Percentiles rank a stretch among this genome's conserved stretches.
Evolutionary conservation across 164 flowering plant genomes (phyloP).

Genomic region (Magnolia changhungtana): DNA sequence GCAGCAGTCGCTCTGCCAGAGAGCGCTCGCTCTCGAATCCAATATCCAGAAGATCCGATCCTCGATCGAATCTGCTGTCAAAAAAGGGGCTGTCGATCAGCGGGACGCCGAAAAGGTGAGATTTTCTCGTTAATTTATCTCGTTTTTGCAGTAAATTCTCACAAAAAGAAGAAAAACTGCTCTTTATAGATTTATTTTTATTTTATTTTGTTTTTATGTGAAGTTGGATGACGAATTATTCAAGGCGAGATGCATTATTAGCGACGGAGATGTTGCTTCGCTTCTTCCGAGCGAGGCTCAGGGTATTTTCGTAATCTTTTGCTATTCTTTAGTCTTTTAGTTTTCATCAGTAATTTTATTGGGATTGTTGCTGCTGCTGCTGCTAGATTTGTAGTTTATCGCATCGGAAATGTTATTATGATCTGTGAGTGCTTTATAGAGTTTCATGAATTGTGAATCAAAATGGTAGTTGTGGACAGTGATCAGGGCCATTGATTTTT

Average conservation of each 20-base stretch:
- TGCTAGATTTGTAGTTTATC: neutral
- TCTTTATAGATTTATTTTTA: neutral
- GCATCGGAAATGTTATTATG: neutral
- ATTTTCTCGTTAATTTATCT: neutral
- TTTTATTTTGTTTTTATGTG: neutral
- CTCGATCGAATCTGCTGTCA: constrained; percentile 25
- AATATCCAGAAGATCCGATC: constrained; percentile 41
- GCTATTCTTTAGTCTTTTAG: neutral
- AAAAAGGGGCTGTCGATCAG: constrained; percentile 31
- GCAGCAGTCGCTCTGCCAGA: constrained; percentile 60
- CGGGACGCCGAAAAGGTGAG: constrained; percentile 51
- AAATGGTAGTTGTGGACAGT: too few species aligned
- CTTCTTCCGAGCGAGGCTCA: constrained; percentile 46
- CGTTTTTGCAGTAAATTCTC: neutral
- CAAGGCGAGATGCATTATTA: constrained; percentile 33
- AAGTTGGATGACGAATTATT: constrained; percentile 43
- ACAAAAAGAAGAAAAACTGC: too few species aligned
- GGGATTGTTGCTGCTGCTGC: neutral
- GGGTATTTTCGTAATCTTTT: constrained; percentile 19
- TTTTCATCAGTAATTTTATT: neutral
- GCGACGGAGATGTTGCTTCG: constrained; percentile 44
- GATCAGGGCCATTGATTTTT: too few species aligned
- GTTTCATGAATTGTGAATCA: too few species aligned
- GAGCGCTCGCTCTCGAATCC: constrained; percentile 53
- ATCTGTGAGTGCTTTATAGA: neutral